These are phyloP conservation scores for Bacterosira constricta DNA, from an alignment of 108 stramenopile species.

Conservation along the genomic window DNA sequence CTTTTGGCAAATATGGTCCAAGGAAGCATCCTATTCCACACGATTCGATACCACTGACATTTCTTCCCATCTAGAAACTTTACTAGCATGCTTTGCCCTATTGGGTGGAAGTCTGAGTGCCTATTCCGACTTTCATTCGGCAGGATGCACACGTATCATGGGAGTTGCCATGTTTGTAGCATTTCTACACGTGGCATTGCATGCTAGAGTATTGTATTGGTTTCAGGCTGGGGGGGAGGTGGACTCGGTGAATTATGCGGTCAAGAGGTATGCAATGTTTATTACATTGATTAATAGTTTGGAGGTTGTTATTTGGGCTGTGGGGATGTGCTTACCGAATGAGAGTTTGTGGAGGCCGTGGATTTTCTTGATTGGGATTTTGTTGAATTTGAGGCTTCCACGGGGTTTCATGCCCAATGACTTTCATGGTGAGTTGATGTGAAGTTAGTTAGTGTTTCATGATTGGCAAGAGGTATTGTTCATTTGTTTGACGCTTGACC, in stretches of 20 bases:
- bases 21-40: conserved; percentile 75
- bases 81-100: conserved; percentile 81
- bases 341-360: conserved; percentile 49
- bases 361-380: conserved; percentile 59
- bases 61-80: conserved; percentile 64
- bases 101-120: conserved; percentile 72
- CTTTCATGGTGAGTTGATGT: conserved; percentile 70
- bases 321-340: conserved; percentile 51
- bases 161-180: conserved; percentile 71
- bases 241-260: conserved; percentile 51
- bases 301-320: conserved; percentile 62
- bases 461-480: neutral
- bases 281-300: conserved; percentile 56
- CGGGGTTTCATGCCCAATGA: conserved; percentile 80
- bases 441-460: too few relatives aligned
- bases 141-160: conserved; percentile 74
- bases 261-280: conserved; percentile 64
- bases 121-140: conserved; percentile 56
- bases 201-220: conserved; percentile 66
- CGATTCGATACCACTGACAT: conserved; percentile 85
- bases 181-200: conserved; percentile 59
- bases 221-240: conserved; percentile 37
- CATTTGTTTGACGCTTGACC: too few relatives aligned
- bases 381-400: conserved; percentile 67
- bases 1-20: conserved; percentile 84